Evolutionary conservation across 2,329 filamentous ascomycete species (phyloP), one percentile per base, ranked within the genome.

Genomic region (Domatiomyces catenatus): DNA sequence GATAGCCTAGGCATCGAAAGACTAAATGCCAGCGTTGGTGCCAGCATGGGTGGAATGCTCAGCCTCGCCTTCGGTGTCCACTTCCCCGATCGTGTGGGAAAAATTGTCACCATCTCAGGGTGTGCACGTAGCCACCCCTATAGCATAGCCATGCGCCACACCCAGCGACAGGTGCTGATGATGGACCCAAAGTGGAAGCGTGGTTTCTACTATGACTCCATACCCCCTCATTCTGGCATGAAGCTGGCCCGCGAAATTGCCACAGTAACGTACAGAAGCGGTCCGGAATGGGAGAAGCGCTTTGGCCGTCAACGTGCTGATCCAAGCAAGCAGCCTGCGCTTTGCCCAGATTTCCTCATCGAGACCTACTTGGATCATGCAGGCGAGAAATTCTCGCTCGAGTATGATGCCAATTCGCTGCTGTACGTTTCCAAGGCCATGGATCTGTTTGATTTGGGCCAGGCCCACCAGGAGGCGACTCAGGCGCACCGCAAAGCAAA

Each of bases 41-140:
- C 86, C 5, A 94, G 87, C 66, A 98, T 98, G 92, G 92, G 92
- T 49, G 92, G 92, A 50, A 98, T 98, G 92, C 90, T 94, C 65
- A 92, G 86, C 59, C 75, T 98, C 4, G 89, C 89, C 6, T 85
- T 87, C 0, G 92, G 86, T 2, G 80, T 85, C 1, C 69, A 94
- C 26, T 94, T 90, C 64, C 85, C 88, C 0, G 78, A 85, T 42
- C 77, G 90, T 32, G 84, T 98, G 2, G 80, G 80, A 42, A 81
- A 83, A 57, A 78, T 98, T 55, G 86, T 88, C 39, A 90, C 82
- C 61, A 92, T 96, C 62, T 93, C 85, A 62, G 92, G 90, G 10
- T 98, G 92, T 66, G 92, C 90, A 0, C 76, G 92, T 56, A 93
- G 85, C 59, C 92, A 98, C 65, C 92, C 92, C 0, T 98, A 98